phyloP scores from a whole-genome alignment of 2,329 filamentous ascomycete species.

The Colletotrichum limetticola region DNA sequence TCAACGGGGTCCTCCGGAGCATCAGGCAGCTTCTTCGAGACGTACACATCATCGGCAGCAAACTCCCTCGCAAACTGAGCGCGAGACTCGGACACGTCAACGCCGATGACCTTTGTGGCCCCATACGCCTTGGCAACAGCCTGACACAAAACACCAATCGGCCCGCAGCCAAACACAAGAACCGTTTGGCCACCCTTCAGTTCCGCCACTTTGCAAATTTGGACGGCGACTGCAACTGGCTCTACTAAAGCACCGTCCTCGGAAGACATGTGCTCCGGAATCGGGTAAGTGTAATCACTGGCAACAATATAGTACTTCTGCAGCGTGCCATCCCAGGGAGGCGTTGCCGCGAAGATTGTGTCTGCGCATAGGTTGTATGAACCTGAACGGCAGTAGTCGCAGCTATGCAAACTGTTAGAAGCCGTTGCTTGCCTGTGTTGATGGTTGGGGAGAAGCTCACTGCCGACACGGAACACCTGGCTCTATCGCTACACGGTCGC shows the following conservation, averaged over 20 bases:
- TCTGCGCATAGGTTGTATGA: slow-evolving; percentile 53
- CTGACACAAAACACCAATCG: slow-evolving; percentile 58
- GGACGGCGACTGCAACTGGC: slow-evolving; percentile 62
- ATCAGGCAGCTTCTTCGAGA: slow-evolving; percentile 45
- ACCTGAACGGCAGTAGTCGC: slow-evolving; percentile 53
- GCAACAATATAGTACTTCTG: slow-evolving; percentile 59
- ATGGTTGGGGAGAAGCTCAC: background rate
- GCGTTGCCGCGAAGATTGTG: slow-evolving; percentile 60
- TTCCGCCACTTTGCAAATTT: slow-evolving; percentile 54
- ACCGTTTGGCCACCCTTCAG: slow-evolving; percentile 54
- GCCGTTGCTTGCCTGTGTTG: background rate
- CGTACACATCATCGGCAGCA: slow-evolving; percentile 55
- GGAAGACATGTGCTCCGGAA: slow-evolving; percentile 55
- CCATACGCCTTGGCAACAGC: slow-evolving; percentile 58
- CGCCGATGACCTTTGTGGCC: slow-evolving; percentile 56
- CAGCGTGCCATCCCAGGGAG: slow-evolving; percentile 60
- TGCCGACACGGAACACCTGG: slow-evolving; percentile 55
- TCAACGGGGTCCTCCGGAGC: slow-evolving; percentile 61
- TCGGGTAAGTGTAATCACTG: slow-evolving; percentile 57
- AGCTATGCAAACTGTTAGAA: slow-evolving; percentile 41
- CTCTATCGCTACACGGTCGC: slow-evolving; percentile 60
- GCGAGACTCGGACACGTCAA: slow-evolving; percentile 56
- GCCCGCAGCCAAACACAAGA: slow-evolving; percentile 60
- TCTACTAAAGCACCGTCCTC: slow-evolving; percentile 65
- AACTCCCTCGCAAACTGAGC: slow-evolving; percentile 55